These are phyloP conservation scores for Talaromyces atroroseus DNA, from an alignment of 2,329 filamentous ascomycete species.

Conservation along the genomic window DNA sequence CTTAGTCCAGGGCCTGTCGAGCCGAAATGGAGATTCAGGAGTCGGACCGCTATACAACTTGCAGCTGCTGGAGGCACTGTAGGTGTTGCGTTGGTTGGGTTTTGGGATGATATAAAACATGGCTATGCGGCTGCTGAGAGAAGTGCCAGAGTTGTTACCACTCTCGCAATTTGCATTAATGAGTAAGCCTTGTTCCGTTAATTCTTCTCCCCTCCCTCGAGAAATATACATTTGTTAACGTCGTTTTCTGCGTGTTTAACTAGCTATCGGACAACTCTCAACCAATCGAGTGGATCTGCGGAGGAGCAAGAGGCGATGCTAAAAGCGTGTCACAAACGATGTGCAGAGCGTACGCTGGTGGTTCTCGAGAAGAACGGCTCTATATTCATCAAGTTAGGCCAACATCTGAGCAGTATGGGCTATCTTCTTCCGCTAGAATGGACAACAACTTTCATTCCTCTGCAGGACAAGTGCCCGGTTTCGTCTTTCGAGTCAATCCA, in stretches of 20 bases:
- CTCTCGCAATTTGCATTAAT: constrained; percentile 76
- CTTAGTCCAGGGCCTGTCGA: neutral
- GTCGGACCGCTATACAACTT: constrained; percentile 26
- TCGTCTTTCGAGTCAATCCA: constrained; percentile 83
- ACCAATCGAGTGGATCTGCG: constrained; percentile 57
- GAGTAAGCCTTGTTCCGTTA: constrained; percentile 59
- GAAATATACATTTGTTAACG: neutral
- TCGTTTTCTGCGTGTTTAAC: neutral
- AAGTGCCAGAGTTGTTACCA: constrained; percentile 69
- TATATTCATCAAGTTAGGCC: constrained; percentile 96
- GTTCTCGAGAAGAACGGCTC: constrained; percentile 95
- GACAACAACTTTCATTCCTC: constrained; percentile 90
- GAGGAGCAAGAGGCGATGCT: constrained; percentile 64
- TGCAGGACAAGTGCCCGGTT: constrained; percentile 93
- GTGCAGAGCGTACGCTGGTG: constrained; percentile 76
- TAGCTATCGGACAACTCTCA: constrained; percentile 84
- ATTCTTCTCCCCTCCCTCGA: neutral
- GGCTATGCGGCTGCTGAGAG: constrained; percentile 69
- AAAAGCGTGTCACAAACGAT: constrained; percentile 83
- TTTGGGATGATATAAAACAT: constrained; percentile 66
- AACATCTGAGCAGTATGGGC: constrained; percentile 93
- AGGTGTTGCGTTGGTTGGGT: constrained; percentile 42
- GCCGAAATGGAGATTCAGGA: constrained; percentile 2
- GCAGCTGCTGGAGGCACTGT: constrained; percentile 31
- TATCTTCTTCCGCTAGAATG: constrained; percentile 87